Conservation (phyloP, 805 yeast species). For the Barnettozyma siamensis region DNA sequence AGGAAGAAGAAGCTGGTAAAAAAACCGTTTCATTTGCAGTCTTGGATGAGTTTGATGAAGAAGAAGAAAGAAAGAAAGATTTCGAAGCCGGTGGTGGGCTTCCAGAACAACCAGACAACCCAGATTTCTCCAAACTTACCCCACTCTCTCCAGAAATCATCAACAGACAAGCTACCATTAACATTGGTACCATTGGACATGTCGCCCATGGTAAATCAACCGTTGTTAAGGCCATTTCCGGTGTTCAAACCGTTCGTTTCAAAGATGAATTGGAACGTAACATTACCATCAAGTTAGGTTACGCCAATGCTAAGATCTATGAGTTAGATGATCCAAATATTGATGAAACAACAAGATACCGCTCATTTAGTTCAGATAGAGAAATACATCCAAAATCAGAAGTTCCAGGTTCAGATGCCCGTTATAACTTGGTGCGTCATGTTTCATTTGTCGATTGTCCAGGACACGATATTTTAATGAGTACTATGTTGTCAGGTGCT, state of each 20-base stretch:
- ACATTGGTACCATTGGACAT: conserved; percentile 96
- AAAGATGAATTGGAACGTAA: conserved; percentile 99
- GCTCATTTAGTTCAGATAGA: conserved; percentile 89
- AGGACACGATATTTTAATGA: conserved; percentile 99
- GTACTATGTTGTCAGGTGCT: conserved; percentile 99
- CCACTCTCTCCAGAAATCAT: conserved; percentile 94
- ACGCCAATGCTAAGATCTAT: conserved; percentile 98
- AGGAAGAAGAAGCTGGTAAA: conserved; percentile 39
- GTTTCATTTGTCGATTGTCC: conserved; percentile 99
- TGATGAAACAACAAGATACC: conserved; percentile 93
- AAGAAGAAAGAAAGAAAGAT: conserved; percentile 73
- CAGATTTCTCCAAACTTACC: conserved; percentile 74
- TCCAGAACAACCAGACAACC: conserved; percentile 91
- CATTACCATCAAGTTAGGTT: conserved; percentile 96
- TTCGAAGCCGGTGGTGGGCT: conserved; percentile 98
- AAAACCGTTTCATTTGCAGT: conserved; percentile 83
- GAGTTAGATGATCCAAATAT: conserved; percentile 81
- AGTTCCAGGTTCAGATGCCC: conserved; percentile 81
- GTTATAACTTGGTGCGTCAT: conserved; percentile 88
- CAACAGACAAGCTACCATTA: conserved; percentile 97
- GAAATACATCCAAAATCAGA: conserved; percentile 93
- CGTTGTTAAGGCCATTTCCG: conserved; percentile 93
- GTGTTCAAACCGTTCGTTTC: conserved; percentile 98
- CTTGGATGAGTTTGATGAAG: conserved; percentile 62
- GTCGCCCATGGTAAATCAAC: conserved; percentile 95